A percentile compares a stretch with the other conserved stretches of the same genome.
Evolutionary conservation across 306 rosid genomes (phyloP).

Genomic region (Inga oerstediana): DNA sequence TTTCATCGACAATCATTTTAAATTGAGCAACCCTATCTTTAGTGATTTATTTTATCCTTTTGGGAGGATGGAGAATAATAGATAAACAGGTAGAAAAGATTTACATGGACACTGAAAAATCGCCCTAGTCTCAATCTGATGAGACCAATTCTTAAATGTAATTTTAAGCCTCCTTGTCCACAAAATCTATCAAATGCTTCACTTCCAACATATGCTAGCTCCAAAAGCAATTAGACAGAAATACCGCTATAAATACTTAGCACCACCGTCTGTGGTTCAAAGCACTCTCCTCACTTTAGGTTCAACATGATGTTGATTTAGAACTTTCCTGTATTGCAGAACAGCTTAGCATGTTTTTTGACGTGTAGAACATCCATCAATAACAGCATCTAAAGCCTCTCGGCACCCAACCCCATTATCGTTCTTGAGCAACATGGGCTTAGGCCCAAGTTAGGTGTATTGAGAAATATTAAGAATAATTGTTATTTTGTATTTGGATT

Average conservation of each 20-base stretch:
- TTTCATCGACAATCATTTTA: too few species aligned
- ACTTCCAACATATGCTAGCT: conserved; percentile 79
- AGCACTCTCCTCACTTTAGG: conserved; percentile 48
- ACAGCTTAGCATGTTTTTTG: too few species aligned
- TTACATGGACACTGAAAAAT: too few species aligned
- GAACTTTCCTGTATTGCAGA: too few species aligned
- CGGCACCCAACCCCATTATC: conserved; percentile 91
- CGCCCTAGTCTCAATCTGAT: too few species aligned
- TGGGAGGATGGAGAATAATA: neutral
- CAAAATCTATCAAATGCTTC: conserved; percentile 86
- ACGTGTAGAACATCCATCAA: conserved; percentile 57
- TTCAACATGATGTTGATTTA: too few species aligned
- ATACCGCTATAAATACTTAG: conserved; percentile 87
- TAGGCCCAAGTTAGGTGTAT: too few species aligned
- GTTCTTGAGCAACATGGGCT: conserved; percentile 37
- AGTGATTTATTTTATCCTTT: neutral
- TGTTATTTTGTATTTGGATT: too few species aligned
- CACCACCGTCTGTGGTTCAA: conserved; percentile 60
- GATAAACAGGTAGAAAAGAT: conserved; percentile 9
- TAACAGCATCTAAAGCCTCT: conserved; percentile 74
- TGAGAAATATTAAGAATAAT: too few species aligned
- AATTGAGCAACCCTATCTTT: too few species aligned
- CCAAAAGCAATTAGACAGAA: conserved; percentile 67
- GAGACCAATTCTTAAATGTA: conserved; percentile 59
- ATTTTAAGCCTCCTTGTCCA: conserved; percentile 65